Evolutionary conservation across 257 asterid genomes (phyloP).

Genomic region (Nyctanthes arbortristis): DNA sequence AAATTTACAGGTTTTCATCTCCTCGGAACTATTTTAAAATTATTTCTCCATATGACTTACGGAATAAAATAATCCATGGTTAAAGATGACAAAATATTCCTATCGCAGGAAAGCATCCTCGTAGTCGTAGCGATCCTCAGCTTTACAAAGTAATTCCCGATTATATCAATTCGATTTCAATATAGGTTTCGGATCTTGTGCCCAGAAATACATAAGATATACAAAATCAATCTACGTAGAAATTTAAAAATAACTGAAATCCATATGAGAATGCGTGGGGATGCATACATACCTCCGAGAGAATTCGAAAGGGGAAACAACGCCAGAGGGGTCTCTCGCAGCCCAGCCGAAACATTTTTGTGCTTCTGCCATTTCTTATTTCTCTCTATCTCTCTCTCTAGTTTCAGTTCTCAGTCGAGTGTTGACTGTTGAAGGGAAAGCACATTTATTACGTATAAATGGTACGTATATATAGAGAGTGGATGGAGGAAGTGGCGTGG

Average conservation of each 20-base stretch:
- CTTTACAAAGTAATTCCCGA: neutral
- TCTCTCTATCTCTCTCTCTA: constrained; percentile 1
- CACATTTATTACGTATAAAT: too few relatives aligned
- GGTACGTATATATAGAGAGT: too few relatives aligned
- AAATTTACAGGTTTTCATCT: too few relatives aligned
- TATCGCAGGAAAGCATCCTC: too few relatives aligned
- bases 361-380: constrained; percentile 32
- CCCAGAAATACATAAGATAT: too few relatives aligned
- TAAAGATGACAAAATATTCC: neutral
- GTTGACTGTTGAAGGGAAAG: too few relatives aligned
- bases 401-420: neutral
- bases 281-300: constrained; percentile 40
- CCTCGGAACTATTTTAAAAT: too few relatives aligned
- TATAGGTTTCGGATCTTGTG: too few relatives aligned
- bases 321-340: constrained; percentile 57
- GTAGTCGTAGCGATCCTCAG: neutral
- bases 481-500: too few relatives aligned
- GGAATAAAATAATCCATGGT: neutral
- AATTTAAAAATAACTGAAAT: neutral
- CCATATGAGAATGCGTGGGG: neutral
- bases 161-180: neutral
- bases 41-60: too few relatives aligned
- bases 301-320: constrained; percentile 52
- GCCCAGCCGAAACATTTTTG: constrained; percentile 62
- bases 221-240: too few relatives aligned